phyloP scores from a whole-genome alignment of 352 stramenopile species.

The Globisporangium rhizosaccharum region DNA sequence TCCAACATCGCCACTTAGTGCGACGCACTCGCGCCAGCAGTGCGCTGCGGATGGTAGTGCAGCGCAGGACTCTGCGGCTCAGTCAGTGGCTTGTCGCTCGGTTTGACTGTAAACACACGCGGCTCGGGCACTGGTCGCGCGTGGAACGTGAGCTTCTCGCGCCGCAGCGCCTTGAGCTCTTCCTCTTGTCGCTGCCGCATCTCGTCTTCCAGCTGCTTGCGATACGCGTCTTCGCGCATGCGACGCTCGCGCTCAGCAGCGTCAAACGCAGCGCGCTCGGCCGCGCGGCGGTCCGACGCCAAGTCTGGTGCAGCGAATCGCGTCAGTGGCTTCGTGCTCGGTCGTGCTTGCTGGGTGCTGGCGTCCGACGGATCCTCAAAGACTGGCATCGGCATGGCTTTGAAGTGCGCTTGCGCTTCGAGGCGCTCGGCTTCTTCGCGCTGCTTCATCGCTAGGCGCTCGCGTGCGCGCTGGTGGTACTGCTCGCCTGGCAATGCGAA shows the following conservation, averaged over 20 bases:
- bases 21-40: too few species aligned
- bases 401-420: constrained; percentile 40
- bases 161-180: constrained; percentile 62
- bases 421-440: constrained; percentile 51
- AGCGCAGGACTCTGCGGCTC: constrained; percentile 48
- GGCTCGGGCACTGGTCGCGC: constrained; percentile 46
- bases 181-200: constrained; percentile 47
- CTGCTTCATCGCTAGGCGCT: constrained; percentile 48
- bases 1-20: too few species aligned
- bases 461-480: constrained; percentile 49
- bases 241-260: constrained; percentile 62
- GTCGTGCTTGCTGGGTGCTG: constrained; percentile 10
- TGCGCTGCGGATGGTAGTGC: constrained; percentile 18
- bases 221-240: constrained; percentile 56
- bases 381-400: constrained; percentile 64
- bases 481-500: constrained; percentile 56
- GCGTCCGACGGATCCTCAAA: constrained; percentile 17
- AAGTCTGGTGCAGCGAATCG: constrained; percentile 48
- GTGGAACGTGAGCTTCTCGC: constrained; percentile 72
- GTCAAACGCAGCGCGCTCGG: constrained; percentile 63
- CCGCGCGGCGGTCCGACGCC: constrained; percentile 51
- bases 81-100: constrained; percentile 37
- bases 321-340: constrained; percentile 36
- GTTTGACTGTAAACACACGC: constrained; percentile 48
- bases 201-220: constrained; percentile 45